Conservation (phyloP, 2,329 filamentous ascomycete genomes). For the Talaromyces pinophilus region DNA sequence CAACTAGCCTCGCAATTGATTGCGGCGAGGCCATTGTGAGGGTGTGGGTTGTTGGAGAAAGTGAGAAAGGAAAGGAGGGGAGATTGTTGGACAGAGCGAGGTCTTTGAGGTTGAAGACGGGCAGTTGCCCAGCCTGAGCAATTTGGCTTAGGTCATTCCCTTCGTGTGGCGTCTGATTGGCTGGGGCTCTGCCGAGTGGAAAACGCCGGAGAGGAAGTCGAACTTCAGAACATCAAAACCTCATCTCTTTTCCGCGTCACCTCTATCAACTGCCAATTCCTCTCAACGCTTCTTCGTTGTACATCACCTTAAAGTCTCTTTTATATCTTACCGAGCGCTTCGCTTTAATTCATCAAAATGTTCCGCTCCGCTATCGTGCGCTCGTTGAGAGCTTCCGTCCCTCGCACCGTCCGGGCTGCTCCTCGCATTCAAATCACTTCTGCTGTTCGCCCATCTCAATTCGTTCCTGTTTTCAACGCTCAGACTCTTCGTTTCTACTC, state of each 20-base stretch:
- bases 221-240: slow-evolving; percentile 21
- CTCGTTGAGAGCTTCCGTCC: slow-evolving; percentile 63
- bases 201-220: slow-evolving; percentile 28
- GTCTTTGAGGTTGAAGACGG: slow-evolving; percentile 10
- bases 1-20: slow-evolving; percentile 47
- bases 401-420: slow-evolving; percentile 57
- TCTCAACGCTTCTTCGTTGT: slow-evolving; percentile 26
- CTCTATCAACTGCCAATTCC: slow-evolving; percentile 23
- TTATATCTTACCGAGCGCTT: background rate
- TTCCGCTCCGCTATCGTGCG: slow-evolving; percentile 85
- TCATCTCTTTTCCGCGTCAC: slow-evolving; percentile 27
- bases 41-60: slow-evolving; percentile 23
- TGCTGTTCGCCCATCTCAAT: slow-evolving; percentile 62
- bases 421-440: slow-evolving; percentile 62
- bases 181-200: slow-evolving; percentile 30
- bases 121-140: slow-evolving; percentile 26
- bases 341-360: slow-evolving; percentile 60
- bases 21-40: slow-evolving; percentile 48
- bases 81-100: background rate
- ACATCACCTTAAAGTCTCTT: background rate
- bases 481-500: slow-evolving; percentile 82
- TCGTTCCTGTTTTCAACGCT: slow-evolving; percentile 64
- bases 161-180: slow-evolving; percentile 45
- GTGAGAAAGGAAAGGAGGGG: background rate
- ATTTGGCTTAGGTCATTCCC: slow-evolving; percentile 44